phyloP scores from a whole-genome alignment of 306 rosid species.

The Sechiopsis laciniata region DNA sequence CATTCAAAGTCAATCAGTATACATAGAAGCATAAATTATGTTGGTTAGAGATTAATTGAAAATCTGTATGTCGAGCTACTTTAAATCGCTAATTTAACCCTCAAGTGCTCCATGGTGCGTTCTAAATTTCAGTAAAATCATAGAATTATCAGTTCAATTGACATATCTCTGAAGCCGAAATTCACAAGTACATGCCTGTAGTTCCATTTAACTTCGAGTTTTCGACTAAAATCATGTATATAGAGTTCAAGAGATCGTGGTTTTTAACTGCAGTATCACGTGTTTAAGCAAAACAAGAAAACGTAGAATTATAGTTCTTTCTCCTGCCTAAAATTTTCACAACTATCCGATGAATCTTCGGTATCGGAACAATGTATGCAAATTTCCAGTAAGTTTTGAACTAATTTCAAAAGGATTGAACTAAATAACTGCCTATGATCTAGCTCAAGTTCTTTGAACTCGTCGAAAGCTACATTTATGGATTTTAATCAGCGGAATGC shows the following conservation, averaged over 20 bases:
- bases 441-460: not conserved
- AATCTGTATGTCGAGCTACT: not conserved
- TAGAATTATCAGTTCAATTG: not conserved
- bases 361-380: not conserved
- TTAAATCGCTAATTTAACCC: not conserved
- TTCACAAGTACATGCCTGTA: not conserved
- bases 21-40: not conserved
- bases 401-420: not conserved
- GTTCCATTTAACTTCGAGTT: not conserved
- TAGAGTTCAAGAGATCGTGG: not conserved
- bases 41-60: not conserved
- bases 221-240: not conserved
- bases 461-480: not conserved
- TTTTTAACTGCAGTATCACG: not conserved
- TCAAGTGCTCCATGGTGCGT: not conserved
- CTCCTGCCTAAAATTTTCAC: not conserved
- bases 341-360: not conserved
- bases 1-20: not conserved
- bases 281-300: not conserved
- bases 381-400: not conserved
- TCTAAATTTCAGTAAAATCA: not conserved
- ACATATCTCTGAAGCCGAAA: not conserved
- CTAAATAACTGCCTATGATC: constrained; percentile 5
- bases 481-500: not conserved
- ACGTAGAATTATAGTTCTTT: not conserved